These are phyloP conservation scores for Dendrobium nobile DNA, from an alignment of 106 monocot species.

Conservation along the genomic window DNA sequence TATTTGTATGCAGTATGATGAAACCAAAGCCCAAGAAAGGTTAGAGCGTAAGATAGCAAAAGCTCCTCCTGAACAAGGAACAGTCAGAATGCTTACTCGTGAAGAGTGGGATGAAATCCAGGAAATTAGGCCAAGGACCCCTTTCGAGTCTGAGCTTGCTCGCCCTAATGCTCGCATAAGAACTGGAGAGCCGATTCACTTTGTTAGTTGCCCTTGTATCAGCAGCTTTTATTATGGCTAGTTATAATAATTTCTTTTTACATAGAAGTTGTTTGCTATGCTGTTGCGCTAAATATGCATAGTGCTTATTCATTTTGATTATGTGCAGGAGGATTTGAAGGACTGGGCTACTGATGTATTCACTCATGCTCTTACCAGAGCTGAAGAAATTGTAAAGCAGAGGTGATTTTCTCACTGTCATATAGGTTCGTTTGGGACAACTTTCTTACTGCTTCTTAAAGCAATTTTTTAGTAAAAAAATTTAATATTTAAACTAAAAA, in stretches of 20 bases:
- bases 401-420: constrained; percentile 22
- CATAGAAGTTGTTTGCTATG: no score
- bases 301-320: neutral
- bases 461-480: no score
- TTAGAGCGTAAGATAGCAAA: constrained; percentile 76
- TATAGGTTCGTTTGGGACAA: no score
- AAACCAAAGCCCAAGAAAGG: constrained; percentile 89
- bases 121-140: constrained; percentile 92
- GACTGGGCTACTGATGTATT: constrained; percentile 90
- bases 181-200: constrained; percentile 79
- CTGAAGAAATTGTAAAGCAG: constrained; percentile 69
- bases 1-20: constrained; percentile 47
- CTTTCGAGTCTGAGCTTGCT: constrained; percentile 92
- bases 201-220: constrained; percentile 31
- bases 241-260: no score
- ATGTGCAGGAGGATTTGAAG: constrained; percentile 83
- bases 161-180: constrained; percentile 90
- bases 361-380: constrained; percentile 80
- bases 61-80: constrained; percentile 74
- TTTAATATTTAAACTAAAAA: no score
- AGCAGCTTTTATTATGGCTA: no score
- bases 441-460: no score
- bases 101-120: constrained; percentile 98
- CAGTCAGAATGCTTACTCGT: constrained; percentile 87
- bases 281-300: neutral